phyloP scores from a whole-genome alignment of 139 green algal species.

The Pycnococcus provasolii region DNA sequence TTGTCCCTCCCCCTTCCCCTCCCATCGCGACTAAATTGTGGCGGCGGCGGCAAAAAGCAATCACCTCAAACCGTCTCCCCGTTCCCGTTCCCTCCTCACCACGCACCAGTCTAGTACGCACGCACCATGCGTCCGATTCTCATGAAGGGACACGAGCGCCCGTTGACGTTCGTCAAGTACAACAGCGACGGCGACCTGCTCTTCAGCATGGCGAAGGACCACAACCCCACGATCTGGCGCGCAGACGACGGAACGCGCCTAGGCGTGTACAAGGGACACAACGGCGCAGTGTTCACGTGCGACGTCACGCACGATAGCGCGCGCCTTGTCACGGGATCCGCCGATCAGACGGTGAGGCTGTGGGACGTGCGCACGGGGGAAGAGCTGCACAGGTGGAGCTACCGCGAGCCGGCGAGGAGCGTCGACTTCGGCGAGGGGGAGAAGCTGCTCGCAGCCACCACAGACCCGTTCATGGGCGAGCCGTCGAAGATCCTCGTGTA shows the following conservation, averaged over 20 bases:
- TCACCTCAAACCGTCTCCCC: no score
- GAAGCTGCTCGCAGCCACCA: slow-evolving; percentile 63
- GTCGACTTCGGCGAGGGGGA: slow-evolving; percentile 66
- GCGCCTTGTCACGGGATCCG: slow-evolving; percentile 70
- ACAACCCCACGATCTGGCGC: slow-evolving; percentile 75
- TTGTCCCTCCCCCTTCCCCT: no score
- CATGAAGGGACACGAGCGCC: slow-evolving; percentile 75
- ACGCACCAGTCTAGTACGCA: background rate
- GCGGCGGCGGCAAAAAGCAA: no score
- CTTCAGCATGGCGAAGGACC: slow-evolving; percentile 87
- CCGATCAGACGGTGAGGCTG: slow-evolving; percentile 74
- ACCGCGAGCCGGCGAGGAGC: slow-evolving; percentile 66
- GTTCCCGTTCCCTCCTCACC: no score
- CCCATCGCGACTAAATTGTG: no score
- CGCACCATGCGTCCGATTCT: slow-evolving; percentile 68
- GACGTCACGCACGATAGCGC: slow-evolving; percentile 69
- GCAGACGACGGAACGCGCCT: slow-evolving; percentile 78
- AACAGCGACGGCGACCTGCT: slow-evolving; percentile 93
- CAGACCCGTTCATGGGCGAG: slow-evolving; percentile 78
- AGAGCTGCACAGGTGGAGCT: slow-evolving; percentile 66
- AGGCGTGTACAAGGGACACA: slow-evolving; percentile 94
- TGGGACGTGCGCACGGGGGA: slow-evolving; percentile 82
- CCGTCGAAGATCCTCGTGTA: slow-evolving; percentile 43
- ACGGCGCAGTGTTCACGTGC: slow-evolving; percentile 80
- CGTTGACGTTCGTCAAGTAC: slow-evolving; percentile 83